Percentiles rank a stretch among this genome's conserved stretches.
phyloP scores from a whole-genome alignment of 805 yeast species.

The Soucietia sequanensis region DNA sequence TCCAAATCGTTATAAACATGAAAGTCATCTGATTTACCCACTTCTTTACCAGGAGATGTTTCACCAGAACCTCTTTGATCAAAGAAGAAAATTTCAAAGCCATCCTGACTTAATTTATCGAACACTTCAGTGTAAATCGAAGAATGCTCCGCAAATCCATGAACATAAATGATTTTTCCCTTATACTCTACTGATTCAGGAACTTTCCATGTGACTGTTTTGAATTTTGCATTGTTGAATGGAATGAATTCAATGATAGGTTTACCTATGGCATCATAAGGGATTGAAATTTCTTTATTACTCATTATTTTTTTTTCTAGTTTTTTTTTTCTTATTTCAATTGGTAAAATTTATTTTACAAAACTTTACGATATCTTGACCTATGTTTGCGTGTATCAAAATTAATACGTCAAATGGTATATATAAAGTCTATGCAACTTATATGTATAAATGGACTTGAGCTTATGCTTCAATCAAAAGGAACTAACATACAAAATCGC shows the following conservation, averaged over 20 bases:
- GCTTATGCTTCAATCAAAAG: too few relatives aligned
- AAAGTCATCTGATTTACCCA: conserved; percentile 57
- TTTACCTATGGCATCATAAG: conserved; percentile 32
- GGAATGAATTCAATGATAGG: conserved; percentile 29
- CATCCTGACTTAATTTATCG: conserved; percentile 50
- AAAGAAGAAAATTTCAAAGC: conserved; percentile 66
- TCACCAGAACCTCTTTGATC: conserved; percentile 78
- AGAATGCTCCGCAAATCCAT: conserved; percentile 69
- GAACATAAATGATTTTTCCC: conserved; percentile 61
- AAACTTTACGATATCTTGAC: too few relatives aligned
- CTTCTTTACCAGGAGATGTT: conserved; percentile 52
- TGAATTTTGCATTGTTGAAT: conserved; percentile 39
- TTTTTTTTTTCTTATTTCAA: too few relatives aligned
- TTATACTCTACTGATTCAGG: conserved; percentile 33
- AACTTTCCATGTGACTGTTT: conserved; percentile 41
- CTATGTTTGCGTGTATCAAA: too few relatives aligned
- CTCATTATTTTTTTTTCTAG: neutral
- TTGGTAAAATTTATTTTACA: too few relatives aligned
- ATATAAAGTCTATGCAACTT: neutral
- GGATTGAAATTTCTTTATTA: conserved; percentile 13
- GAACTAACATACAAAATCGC: too few relatives aligned
- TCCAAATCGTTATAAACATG: conserved; percentile 61
- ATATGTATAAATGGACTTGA: neutral
- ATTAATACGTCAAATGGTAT: too few relatives aligned
- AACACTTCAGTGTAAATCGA: conserved; percentile 48